Percentiles rank a stretch among this genome's conserved stretches.
phyloP scores from a whole-genome alignment of 345 rosid genomes.

The Bruguiera parviflora region DNA sequence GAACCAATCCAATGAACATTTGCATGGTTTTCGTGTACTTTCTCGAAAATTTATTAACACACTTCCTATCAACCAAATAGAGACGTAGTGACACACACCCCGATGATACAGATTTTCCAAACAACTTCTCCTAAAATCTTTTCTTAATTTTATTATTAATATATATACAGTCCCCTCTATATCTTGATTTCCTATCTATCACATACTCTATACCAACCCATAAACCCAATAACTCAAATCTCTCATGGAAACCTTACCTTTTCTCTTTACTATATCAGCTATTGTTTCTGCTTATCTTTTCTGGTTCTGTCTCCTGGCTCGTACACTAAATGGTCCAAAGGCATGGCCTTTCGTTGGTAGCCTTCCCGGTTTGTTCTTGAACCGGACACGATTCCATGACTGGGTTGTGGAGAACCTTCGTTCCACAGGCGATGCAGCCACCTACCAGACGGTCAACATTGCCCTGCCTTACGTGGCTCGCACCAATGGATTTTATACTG shows the following conservation, averaged over 20 bases:
- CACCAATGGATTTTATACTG: slow-evolving; percentile 75
- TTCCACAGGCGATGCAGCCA: slow-evolving; percentile 50
- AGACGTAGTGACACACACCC: not conserved
- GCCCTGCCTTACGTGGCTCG: slow-evolving; percentile 66
- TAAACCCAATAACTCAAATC: not conserved
- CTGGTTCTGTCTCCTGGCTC: slow-evolving; percentile 69
- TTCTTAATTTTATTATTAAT: slow-evolving; percentile 24
- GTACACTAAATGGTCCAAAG: slow-evolving; percentile 63
- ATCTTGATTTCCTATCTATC: not conserved
- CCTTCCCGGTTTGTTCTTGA: slow-evolving; percentile 55
- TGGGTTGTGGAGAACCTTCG: slow-evolving; percentile 82
- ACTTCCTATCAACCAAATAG: slow-evolving; percentile 48
- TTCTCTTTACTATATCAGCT: slow-evolving; percentile 30
- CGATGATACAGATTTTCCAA: slow-evolving; percentile 37
- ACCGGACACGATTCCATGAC: slow-evolving; percentile 60
- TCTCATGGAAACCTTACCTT: slow-evolving; percentile 48
- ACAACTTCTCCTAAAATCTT: slow-evolving; percentile 65
- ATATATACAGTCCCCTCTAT: slow-evolving; percentile 16
- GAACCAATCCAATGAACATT: not conserved
- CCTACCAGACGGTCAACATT: slow-evolving; percentile 79
- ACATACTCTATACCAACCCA: not conserved
- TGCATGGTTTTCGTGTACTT: slow-evolving; percentile 36
- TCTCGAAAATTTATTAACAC: not conserved
- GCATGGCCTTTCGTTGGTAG: slow-evolving; percentile 74
- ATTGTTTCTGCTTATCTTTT: slow-evolving; percentile 46